phyloP scores from a whole-genome alignment of 1,139 yeast genomes.

The Debaryomycetaceae sp. region DNA sequence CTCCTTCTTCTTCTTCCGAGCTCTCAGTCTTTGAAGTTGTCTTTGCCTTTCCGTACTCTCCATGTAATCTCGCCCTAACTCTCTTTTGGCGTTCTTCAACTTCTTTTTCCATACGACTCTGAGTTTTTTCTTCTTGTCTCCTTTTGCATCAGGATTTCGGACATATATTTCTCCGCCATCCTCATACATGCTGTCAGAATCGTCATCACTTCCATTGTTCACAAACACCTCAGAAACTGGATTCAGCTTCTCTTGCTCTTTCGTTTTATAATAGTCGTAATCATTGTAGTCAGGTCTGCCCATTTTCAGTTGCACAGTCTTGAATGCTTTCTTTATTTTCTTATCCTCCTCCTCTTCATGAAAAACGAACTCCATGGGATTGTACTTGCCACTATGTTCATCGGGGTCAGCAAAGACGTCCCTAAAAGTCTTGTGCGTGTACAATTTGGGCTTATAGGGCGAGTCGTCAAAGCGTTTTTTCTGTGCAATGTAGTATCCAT shows the following conservation, averaged over 20 bases:
- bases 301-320: conserved; percentile 25
- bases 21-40: conserved; percentile 8
- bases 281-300: conserved; percentile 32
- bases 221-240: conserved; percentile 10
- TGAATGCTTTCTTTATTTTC: conserved; percentile 26
- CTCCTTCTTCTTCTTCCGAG: conserved; percentile 8
- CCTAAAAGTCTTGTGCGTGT: conserved; percentile 40
- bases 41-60: conserved; percentile 24
- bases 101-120: conserved; percentile 23
- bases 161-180: conserved; percentile 6
- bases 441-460: conserved; percentile 31
- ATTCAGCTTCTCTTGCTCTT: conserved; percentile 6
- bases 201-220: conserved; percentile 13
- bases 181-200: conserved; percentile 12
- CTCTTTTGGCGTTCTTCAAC: conserved; percentile 25
- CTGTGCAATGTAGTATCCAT: conserved; percentile 39
- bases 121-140: conserved; percentile 23
- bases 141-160: conserved; percentile 8
- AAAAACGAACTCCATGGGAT: conserved; percentile 44
- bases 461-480: conserved; percentile 34
- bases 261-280: conserved; percentile 35
- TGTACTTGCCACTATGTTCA: conserved; percentile 29
- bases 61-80: conserved; percentile 29
- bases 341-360: conserved; percentile 19
- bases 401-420: conserved; percentile 37